Evolutionary conservation across 345 rosid genomes (phyloP).

Genomic region (Microcos paniculata): DNA sequence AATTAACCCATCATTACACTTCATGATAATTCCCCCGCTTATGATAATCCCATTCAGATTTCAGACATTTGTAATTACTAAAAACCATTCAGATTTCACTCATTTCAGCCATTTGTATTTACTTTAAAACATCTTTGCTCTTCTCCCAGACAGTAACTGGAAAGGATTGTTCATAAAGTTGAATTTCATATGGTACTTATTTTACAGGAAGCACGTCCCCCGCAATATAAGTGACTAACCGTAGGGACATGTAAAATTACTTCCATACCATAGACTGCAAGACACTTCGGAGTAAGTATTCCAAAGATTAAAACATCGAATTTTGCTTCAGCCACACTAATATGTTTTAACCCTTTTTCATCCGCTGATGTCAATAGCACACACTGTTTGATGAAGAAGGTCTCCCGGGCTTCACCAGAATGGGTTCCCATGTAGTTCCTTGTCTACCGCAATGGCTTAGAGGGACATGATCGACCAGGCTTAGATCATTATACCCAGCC

Average conservation of each 20-base stretch:
- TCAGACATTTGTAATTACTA: too few relatives aligned
- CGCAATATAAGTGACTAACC: too few relatives aligned
- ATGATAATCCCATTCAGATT: too few relatives aligned
- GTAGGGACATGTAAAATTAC: neutral
- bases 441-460: constrained; percentile 35
- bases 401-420: constrained; percentile 3
- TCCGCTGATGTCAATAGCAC: constrained; percentile 30
- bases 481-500: constrained; percentile 18
- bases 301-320: neutral
- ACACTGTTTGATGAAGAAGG: constrained; percentile 35
- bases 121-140: too few relatives aligned
- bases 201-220: too few relatives aligned
- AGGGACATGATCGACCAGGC: constrained; percentile 22
- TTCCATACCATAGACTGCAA: neutral
- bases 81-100: too few relatives aligned
- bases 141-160: too few relatives aligned
- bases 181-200: too few relatives aligned
- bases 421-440: constrained; percentile 27
- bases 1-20: too few relatives aligned
- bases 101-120: too few relatives aligned
- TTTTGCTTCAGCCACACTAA: neutral
- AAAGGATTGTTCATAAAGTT: too few relatives aligned
- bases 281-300: neutral
- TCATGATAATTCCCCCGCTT: too few relatives aligned
- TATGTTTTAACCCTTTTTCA: neutral